Percentiles rank a stretch among this genome's conserved stretches.
Evolutionary conservation across 2,329 filamentous ascomycete species (phyloP).

Genomic region (Nigrograna mackinnonii): DNA sequence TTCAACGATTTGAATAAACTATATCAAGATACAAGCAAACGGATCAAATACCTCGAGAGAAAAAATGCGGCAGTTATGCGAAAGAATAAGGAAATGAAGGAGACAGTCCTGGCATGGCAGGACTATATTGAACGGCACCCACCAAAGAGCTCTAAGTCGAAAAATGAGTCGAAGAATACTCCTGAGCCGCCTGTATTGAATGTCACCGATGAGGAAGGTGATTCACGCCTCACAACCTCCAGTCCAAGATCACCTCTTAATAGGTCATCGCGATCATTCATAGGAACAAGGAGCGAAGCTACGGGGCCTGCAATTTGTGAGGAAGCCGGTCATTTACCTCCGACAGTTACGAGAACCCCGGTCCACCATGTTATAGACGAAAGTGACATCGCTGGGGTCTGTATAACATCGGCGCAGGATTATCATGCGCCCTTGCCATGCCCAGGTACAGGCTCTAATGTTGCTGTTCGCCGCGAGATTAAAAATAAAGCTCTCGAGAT

Average conservation of each 20-base stretch:
- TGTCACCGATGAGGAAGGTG: conserved; percentile 11
- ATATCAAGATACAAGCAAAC: conserved; percentile 28
- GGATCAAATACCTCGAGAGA: conserved; percentile 34
- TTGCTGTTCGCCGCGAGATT: no score
- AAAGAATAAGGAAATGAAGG: conserved; percentile 44
- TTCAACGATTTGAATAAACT: conserved; percentile 36
- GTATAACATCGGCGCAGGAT: no score
- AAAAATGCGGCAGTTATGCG: conserved; percentile 37
- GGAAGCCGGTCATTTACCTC: no score
- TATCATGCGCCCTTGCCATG: no score
- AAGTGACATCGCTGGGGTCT: no score
- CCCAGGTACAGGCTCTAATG: no score
- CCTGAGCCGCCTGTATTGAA: background rate
- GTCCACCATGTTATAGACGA: no score
- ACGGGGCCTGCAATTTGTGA: no score
- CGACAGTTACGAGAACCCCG: no score
- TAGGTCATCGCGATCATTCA: conserved; percentile 18
- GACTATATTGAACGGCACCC: conserved; percentile 36
- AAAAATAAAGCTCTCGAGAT: no score
- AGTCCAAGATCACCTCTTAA: conserved; percentile 23
- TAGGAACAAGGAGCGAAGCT: no score
- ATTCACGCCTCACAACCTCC: conserved; percentile 18
- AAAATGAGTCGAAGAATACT: conserved; percentile 3
- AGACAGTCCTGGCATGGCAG: conserved; percentile 42
- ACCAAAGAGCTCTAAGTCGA: conserved; percentile 19